Evolutionary conservation across 306 rosid genomes (phyloP), one percentile per base, ranked within the genome.

Genomic region (Trichosanthes cucumerina): DNA sequence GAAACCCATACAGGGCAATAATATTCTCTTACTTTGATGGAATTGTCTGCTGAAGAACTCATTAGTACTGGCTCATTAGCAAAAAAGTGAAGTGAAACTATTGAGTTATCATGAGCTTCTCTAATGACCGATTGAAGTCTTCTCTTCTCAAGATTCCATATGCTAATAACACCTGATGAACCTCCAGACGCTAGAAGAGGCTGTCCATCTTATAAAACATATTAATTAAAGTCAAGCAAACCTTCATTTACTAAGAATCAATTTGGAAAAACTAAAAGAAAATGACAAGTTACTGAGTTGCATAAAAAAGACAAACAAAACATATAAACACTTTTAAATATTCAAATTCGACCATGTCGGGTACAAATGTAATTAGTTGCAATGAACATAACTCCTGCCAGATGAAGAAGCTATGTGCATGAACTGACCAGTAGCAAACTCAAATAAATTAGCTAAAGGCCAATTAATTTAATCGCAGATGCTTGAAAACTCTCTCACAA

Each of bases 161-260:
- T 83, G 90, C 93, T 90, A 81, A 92, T 89, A 79, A 95, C 91
- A 85, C 98, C 98, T 65, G 98, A 92, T 72, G 98, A 90, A 81
- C 97, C 98, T 81, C 98, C 98, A 23, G 98, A 95, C 57, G 97
- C 98, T 38, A 95, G 89, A 88, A 95, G 92, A 44, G 98, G 98
- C 79, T 91, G 95, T 66, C 96, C 97, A 82, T 95, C 98, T 95
- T 81, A 78, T 81, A 75, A 52, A 81, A 53, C 14, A 84, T 73
- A 47, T 47, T 19, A 66, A 56, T 64, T 41, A 43, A 80, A 75
- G 23, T 76, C 21, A 76, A 83, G 73, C 53, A 81, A 75, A 52
- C 49, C 47, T 50, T 21, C 18, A 47, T 75, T 75, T 63, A 75
- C 78, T 31, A 16, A 16, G 39, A 72, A 72, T 47, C 77, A 72